Base-by-base conservation (phyloP, 2,329 filamentous ascomycete species). In the Clonostachys sp. region DNA sequence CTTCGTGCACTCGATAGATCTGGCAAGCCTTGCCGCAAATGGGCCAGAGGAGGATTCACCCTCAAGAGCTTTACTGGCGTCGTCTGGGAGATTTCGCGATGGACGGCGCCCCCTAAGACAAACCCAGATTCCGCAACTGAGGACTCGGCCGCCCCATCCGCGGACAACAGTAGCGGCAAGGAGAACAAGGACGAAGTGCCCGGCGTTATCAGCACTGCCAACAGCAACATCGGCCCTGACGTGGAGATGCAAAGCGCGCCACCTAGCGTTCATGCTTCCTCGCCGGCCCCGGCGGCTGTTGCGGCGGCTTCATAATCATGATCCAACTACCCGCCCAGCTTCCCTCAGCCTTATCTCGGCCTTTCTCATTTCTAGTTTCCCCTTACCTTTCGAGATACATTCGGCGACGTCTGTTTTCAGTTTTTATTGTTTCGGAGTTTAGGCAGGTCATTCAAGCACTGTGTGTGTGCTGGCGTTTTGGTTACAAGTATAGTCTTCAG, bases 21-120 rank as follows among this genome's bases (percentile, higher is more conserved):
- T 8, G 92, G 92, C 55, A 88, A 92, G 61, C 91, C 94, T 10
- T 96, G 91, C 67, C 88, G 92, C 54, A 91, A 85, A 65, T 99
- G 94, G 94, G 77, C 83, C 63, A 89, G 85, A 66, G 90, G 90
- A 53, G 80, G 84, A 48, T 89, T 97, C 63, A 78, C 77, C 44
- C 74, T 97, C 57, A 96, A 95, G 76, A 95, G 86, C 66, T 97
- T 97, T 65, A 96, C 92, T 1, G 92, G 92, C 46, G 80, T 90
- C 14, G 62, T 80, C 34, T 96, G 91, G 91, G 81, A 87, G 53
- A 77, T 96, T 42, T 79, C 84, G 17, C 84, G 89, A 47, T 97
- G 92, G 91, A 84, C 83, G 45, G 86, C 89, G 34, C 87, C 87
- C 34, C 70, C 77, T n/a, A 82, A 79, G 63, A 67, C 74, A 24